Evolutionary conservation across 345 rosid species (phyloP).

Genomic region (Ceriops tagal): DNA sequence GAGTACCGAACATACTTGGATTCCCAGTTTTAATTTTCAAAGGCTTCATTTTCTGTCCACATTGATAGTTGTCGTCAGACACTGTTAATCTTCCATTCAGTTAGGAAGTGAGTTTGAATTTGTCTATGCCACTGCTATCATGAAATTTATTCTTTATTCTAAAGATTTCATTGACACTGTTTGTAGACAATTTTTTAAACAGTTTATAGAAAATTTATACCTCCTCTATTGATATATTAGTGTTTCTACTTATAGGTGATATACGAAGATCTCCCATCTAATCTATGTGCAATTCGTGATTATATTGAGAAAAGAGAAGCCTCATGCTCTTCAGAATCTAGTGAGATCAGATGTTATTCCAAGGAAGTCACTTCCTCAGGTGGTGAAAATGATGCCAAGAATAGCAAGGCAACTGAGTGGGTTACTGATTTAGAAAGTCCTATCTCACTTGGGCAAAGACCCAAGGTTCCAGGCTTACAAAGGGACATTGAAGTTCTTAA

Average conservation of each 20-base stretch:
- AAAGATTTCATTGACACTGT: not conserved
- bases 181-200: too few species aligned
- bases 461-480: constrained; percentile 84
- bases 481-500: constrained; percentile 73
- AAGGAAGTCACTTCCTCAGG: constrained; percentile 36
- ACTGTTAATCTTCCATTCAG: too few species aligned
- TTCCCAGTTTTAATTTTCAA: too few species aligned
- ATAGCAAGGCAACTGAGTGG: constrained; percentile 13
- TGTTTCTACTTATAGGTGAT: constrained; percentile 55
- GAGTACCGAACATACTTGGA: too few species aligned
- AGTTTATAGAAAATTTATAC: not conserved
- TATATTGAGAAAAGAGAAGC: constrained; percentile 61
- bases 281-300: constrained; percentile 85
- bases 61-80: too few species aligned
- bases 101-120: too few species aligned
- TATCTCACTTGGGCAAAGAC: constrained; percentile 48
- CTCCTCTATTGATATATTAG: not conserved
- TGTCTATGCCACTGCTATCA: not conserved
- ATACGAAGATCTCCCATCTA: constrained; percentile 96
- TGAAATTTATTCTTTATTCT: not conserved
- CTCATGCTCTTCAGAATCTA: constrained; percentile 37
- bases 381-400: constrained; percentile 17
- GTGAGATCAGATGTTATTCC: constrained; percentile 27
- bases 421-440: constrained; percentile 15
- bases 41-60: too few species aligned